Base-by-base conservation (phyloP, 1,139 yeast genomes). In the Yamadazyma sp. region DNA sequence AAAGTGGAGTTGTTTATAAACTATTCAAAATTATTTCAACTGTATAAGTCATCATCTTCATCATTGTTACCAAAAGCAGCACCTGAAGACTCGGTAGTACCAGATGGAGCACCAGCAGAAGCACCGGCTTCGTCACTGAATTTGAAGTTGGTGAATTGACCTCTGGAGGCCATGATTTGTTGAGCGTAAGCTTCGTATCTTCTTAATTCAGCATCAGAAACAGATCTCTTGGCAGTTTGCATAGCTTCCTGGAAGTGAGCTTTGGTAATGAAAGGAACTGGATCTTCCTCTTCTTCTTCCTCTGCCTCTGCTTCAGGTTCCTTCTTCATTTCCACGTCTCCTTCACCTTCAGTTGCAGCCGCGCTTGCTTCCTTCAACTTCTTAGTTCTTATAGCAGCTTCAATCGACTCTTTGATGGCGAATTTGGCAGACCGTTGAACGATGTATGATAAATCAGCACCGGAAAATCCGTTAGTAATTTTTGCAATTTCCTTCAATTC, bases 151-250 rank as follows among this genome's bases (percentile, higher is more conserved):
- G 87, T 68, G 62, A 81, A 83, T 66, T 84, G 92, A 43, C 99
- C 98, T 68, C 98, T 87, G 1, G 97, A 87, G 38, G 96, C 87
- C 66, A 84, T 94, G 64, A 94, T 77, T 69, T 92, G 97, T 66
- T 89, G 97, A 41, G 98, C 96, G 59, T 91, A 94, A 12, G 98
- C 95, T 72, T 94, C 98, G 63, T 94, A 94, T 71, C 98, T 92
- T 70, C 99, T 92, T 59, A 94, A 79, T 69, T 94, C 98, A 34
- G 97, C 86, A 61, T 94, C 98, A 34, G 95, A 83, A 42, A 94
- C 98, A 41, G 97, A 89, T 58, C 98, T 87, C 69, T 89, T 86
- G 40, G 98, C 98, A 1, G 98, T 89, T 81, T 91, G 89, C 98
- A 94, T 94, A 37, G 99, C 98, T 73, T 92, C 98, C 67, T 94